Conservation (phyloP, 2,329 filamentous ascomycete genomes). For the Talaromyces sp. region DNA sequence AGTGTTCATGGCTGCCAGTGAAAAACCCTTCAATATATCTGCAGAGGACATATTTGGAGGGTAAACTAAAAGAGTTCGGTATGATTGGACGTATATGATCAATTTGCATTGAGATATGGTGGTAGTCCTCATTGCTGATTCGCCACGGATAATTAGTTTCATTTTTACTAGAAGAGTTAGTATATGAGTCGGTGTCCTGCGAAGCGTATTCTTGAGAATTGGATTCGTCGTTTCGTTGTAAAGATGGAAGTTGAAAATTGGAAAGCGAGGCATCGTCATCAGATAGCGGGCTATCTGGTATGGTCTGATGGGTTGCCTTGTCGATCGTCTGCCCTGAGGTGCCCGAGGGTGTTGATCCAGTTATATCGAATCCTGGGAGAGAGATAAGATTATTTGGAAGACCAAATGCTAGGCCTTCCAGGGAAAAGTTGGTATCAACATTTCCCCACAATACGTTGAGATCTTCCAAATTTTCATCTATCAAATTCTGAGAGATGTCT, state of each 20-base stretch:
- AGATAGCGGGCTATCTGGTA: conserved; percentile 12
- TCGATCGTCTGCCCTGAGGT: conserved; percentile 1
- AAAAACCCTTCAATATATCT: conserved; percentile 16
- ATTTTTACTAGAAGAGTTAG: conserved; percentile 8
- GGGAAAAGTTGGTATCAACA: conserved; percentile 8
- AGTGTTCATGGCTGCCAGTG: conserved; percentile 14
- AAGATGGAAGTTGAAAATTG: conserved; percentile 15
- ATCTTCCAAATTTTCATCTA: conserved; percentile 14
- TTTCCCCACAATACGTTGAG: conserved; percentile 13
- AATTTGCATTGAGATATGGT: background rate
- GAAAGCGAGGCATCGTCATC: conserved; percentile 16
- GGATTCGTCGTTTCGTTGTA: conserved; percentile 15
- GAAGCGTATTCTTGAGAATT: conserved; percentile 11
- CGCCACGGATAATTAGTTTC: conserved; percentile 14
- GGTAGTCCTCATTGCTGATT: conserved; percentile 15
- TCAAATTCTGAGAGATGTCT: conserved; percentile 1
- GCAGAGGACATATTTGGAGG: conserved; percentile 15
- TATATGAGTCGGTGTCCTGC: conserved; percentile 2
- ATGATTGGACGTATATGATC: conserved; percentile 8
- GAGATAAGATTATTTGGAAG: conserved; percentile 16
- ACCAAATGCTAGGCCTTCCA: conserved; percentile 14
- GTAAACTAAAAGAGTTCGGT: conserved; percentile 10
- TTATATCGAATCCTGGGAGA: conserved; percentile 10
- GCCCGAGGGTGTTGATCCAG: conserved; percentile 9
- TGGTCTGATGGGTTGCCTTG: conserved; percentile 2